Evolutionary conservation across 352 stramenopile genomes (phyloP).

Genomic region (Aphanomyces stellatus): DNA sequence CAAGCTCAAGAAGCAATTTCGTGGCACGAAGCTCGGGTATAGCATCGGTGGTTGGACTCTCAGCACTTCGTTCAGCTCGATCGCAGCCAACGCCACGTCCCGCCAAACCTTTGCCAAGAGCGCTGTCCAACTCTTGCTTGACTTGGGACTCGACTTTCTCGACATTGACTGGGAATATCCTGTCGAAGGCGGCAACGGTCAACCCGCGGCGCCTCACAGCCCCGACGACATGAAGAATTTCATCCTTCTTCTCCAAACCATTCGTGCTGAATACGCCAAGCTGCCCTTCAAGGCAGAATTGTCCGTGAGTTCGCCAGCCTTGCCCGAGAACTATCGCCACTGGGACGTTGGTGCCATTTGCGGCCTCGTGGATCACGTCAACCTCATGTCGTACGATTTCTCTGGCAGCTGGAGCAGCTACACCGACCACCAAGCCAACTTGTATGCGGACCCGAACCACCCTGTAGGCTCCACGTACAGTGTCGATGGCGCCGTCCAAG

Average conservation of each 20-base stretch:
- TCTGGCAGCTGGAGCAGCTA: neutral
- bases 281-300: constrained; percentile 4
- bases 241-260: neutral
- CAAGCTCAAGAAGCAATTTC: constrained; percentile 9
- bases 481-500: neutral
- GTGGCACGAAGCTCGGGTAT: neutral
- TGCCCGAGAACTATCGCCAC: constrained; percentile 1
- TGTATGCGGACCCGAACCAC: constrained; percentile 4
- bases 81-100: neutral
- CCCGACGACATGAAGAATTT: neutral
- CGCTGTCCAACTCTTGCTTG: neutral
- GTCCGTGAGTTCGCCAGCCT: neutral
- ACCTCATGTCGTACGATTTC: constrained; percentile 6
- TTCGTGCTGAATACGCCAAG: neutral
- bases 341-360: constrained; percentile 1
- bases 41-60: neutral
- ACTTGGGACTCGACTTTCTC: constrained; percentile 5
- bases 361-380: neutral
- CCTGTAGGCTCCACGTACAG: neutral
- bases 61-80: neutral
- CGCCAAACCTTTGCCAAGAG: neutral
- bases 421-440: constrained; percentile 8
- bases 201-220: neutral
- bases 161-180: constrained; percentile 10
- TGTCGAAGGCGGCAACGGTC: constrained; percentile 1